Base-by-base conservation (phyloP, 768 basidiomycete species). In the Suillus subalutaceus region DNA sequence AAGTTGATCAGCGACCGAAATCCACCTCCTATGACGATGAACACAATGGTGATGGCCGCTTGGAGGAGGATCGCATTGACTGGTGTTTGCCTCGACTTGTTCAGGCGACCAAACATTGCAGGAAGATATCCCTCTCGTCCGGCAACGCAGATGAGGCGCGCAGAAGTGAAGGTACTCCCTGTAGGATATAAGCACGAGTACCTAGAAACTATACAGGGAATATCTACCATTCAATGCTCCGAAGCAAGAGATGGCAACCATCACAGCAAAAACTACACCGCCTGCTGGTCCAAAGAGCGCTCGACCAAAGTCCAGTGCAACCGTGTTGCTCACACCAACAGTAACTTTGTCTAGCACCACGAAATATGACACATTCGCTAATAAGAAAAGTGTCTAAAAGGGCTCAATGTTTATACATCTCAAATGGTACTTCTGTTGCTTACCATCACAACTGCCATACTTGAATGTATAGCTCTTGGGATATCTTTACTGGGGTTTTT, bases 161-260 rank as follows among this genome's bases (percentile, higher is more conserved):
- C 86, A 55, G 88, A 83, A 32, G 94, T 92, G 73, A 89, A 91
- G 65, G 89, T 88, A 1, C 87, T 83, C 10, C 88, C 90, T 92
- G 67, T 63, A 66, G 59, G 35, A 35, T 48, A 63, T 67, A 65
- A 66, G 63, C 64, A 41, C 50, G 71, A 23, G 55, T 7, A 37
- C 9, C 20, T 44, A 44, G 16, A 65, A 53, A 55, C 53, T 20
- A 41, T 46, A 12, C 65, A 6, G 38, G 30, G 37, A 64, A n/a
- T 72, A 73, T 68, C 52, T 71, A 88, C 95, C 92, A 74, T 97
- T 97, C 62, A 99, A 78, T 1, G 97, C 95, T 20, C 97, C 97
- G 69, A 99, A 94, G 75, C 95, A 97, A 3, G 96, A 97, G 65
- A 98, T 84, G 1, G 95, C 93, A 16, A 99, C 97, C 85, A 95